These are phyloP conservation scores for Dunaliella sp. DNA, from an alignment of 139 green algal species.

Conservation along the genomic window DNA sequence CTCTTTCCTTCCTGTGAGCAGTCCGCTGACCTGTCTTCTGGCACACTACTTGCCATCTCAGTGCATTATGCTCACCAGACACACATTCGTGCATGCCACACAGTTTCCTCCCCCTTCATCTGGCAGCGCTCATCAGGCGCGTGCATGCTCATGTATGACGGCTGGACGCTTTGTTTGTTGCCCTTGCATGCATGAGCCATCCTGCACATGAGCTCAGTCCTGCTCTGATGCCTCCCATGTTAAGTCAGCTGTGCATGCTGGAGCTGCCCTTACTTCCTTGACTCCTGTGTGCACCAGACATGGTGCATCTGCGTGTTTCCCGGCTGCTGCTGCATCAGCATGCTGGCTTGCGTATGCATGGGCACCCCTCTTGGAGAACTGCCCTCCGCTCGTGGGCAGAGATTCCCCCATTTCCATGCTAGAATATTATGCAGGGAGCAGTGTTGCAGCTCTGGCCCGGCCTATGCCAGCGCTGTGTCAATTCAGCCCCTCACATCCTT, in stretches of 20 bases:
- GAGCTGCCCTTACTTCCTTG: neutral
- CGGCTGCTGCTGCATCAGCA: neutral
- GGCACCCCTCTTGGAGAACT: conserved; percentile 1
- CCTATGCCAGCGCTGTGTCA: conserved; percentile 1
- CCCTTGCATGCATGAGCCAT: neutral
- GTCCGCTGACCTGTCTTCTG: conserved; percentile 13
- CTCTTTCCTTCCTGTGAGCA: neutral
- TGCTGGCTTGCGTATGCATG: neutral
- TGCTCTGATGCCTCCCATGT: no score
- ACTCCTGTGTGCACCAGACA: neutral
- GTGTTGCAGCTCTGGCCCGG: conserved; percentile 10
- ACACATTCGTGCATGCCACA: neutral
- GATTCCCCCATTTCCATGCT: conserved; percentile 12
- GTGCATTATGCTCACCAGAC: neutral
- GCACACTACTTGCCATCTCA: neutral
- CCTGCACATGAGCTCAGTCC: no score
- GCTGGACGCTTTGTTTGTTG: neutral
- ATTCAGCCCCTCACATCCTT: conserved; percentile 5
- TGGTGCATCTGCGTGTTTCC: neutral
- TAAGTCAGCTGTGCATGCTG: no score
- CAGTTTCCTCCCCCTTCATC: neutral
- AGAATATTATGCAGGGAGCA: neutral
- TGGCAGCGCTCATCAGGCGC: neutral
- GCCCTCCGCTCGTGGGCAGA: neutral
- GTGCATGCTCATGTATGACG: neutral